Conservation (phyloP, 2,329 filamentous ascomycete genomes). For the Xylaria sp. region DNA sequence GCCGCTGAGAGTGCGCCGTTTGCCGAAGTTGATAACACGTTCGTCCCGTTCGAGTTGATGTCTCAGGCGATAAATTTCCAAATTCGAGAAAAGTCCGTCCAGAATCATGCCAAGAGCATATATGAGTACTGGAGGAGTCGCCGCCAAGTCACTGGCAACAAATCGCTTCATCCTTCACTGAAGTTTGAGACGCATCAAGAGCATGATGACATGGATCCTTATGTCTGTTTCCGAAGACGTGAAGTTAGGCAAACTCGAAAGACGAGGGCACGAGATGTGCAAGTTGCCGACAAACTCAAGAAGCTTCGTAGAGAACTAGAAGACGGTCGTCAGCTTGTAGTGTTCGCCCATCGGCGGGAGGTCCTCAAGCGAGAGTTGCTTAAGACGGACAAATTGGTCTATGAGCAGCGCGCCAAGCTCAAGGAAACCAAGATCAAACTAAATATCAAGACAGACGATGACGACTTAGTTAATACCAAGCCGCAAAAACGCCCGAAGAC, state of each 20-base stretch:
- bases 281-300: conserved; percentile 94
- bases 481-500: conserved; percentile 72
- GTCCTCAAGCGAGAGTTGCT: conserved; percentile 81
- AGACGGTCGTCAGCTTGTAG: conserved; percentile 83
- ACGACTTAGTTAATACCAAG: conserved; percentile 92
- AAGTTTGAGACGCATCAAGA: conserved; percentile 97
- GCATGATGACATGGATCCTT: conserved; percentile 94
- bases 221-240: conserved; percentile 95
- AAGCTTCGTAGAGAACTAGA: conserved; percentile 91
- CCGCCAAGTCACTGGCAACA: conserved; percentile 74
- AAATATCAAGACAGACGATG: conserved; percentile 90
- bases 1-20: conserved; percentile 86
- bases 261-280: conserved; percentile 91
- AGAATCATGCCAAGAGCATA: conserved; percentile 75
- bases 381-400: conserved; percentile 78
- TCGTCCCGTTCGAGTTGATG: conserved; percentile 81
- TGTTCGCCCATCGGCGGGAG: conserved; percentile 83
- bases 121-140: conserved; percentile 90
- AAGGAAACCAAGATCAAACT: conserved; percentile 91
- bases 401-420: conserved; percentile 82
- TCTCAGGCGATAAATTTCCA: conserved; percentile 71
- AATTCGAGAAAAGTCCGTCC: conserved; percentile 60
- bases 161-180: conserved; percentile 78
- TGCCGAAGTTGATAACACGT: conserved; percentile 88
- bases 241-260: conserved; percentile 95